phyloP scores from a whole-genome alignment of 257 asterid species.

The Lavandula angustifolia region DNA sequence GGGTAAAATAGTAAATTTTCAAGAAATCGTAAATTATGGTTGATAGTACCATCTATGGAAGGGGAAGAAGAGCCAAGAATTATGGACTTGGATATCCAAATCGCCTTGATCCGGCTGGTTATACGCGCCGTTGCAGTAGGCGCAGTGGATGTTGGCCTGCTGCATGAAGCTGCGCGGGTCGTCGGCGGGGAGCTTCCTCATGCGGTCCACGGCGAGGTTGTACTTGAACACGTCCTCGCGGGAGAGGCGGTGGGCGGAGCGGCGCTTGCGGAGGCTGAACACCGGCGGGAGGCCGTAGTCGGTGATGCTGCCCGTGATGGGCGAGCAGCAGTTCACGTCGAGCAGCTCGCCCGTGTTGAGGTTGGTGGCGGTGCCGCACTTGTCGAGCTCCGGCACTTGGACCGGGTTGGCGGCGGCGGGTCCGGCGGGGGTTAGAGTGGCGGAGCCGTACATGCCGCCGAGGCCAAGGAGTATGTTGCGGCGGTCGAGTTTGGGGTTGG shows the following conservation, averaged over 20 bases:
- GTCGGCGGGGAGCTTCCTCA: slow-evolving; percentile 37
- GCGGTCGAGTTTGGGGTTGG: slow-evolving; percentile 33
- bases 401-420: slow-evolving; percentile 32
- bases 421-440: slow-evolving; percentile 30
- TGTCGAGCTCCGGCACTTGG: slow-evolving; percentile 32
- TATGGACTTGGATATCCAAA: slow-evolving; percentile 36
- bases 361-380: slow-evolving; percentile 19
- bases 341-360: background rate
- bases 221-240: slow-evolving; percentile 33
- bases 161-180: slow-evolving; percentile 43
- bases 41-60: slow-evolving; percentile 42
- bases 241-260: slow-evolving; percentile 29
- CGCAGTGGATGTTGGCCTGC: slow-evolving; percentile 50
- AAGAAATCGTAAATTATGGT: too few species aligned
- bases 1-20: too few species aligned
- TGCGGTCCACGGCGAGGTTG: slow-evolving; percentile 36
- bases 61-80: slow-evolving; percentile 47
- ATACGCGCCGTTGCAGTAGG: slow-evolving; percentile 48
- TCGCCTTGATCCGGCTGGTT: slow-evolving; percentile 34
- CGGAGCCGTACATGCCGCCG: slow-evolving; percentile 45
- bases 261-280: slow-evolving; percentile 5
- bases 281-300: slow-evolving; percentile 37
- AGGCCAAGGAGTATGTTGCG: slow-evolving; percentile 43
- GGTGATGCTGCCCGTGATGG: background rate
- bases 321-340: slow-evolving; percentile 37